These are phyloP conservation scores for Pseudopyrenochaeta lycopersici DNA, from an alignment of 2,329 filamentous ascomycete genomes.

Conservation along the genomic window DNA sequence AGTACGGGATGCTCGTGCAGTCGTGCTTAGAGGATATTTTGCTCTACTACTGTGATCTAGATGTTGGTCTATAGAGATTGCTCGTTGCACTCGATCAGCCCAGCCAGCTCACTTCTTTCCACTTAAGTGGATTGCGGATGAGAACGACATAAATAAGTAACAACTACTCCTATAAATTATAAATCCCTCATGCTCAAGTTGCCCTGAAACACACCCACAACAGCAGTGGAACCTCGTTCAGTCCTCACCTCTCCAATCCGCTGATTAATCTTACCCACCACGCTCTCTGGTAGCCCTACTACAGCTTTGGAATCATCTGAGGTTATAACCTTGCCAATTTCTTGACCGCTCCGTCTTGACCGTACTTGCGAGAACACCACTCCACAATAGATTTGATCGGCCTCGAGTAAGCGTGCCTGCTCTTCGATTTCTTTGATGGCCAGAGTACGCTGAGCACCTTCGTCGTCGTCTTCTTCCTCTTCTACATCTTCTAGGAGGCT, in stretches of 20 bases:
- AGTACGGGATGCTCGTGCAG: no score
- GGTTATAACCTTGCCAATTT: constrained; percentile 15
- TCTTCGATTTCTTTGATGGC: constrained; percentile 18
- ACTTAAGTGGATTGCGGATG: no score
- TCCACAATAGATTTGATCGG: constrained; percentile 16
- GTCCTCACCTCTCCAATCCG: constrained; percentile 5
- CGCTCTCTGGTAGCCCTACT: constrained; percentile 10
- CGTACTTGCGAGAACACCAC: constrained; percentile 15
- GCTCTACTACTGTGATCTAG: no score
- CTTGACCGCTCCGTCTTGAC: constrained; percentile 13
- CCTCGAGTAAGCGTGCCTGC: constrained; percentile 13
- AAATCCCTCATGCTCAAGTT: background rate
- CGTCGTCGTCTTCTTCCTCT: constrained; percentile 18
- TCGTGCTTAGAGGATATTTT: no score
- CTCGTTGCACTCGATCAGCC: no score
- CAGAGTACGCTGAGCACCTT: constrained; percentile 9
- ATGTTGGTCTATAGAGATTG: no score
- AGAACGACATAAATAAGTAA: no score
- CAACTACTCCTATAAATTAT: no score
- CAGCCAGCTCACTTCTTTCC: no score
- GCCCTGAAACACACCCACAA: background rate
- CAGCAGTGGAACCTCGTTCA: background rate
- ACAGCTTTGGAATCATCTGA: constrained; percentile 10
- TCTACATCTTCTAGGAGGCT: constrained; percentile 11
- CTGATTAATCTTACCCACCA: constrained; percentile 17